These are phyloP conservation scores for Ampelocalamus luodianensis DNA, from an alignment of 176 grass and related monocot species.

Conservation along the genomic window DNA sequence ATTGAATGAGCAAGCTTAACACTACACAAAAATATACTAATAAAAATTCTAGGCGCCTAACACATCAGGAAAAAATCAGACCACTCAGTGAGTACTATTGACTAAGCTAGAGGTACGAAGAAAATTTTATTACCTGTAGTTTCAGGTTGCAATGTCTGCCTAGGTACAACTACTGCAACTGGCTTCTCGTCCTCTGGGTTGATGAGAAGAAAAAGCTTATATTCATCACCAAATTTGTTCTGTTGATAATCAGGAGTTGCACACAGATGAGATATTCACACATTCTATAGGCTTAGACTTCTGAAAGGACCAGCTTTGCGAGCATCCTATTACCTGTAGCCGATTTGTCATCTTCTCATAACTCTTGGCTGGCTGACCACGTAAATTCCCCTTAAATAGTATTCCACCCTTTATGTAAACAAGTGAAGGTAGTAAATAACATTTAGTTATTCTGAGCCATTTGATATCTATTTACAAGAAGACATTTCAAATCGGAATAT, in stretches of 20 bases:
- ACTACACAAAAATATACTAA: slow-evolving; percentile 16
- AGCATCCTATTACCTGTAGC: slow-evolving; percentile 64
- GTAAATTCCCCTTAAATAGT: slow-evolving; percentile 93
- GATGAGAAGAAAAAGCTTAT: slow-evolving; percentile 90
- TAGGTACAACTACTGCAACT: slow-evolving; percentile 88
- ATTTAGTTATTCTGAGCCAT: slow-evolving; percentile 25
- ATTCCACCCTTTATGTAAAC: slow-evolving; percentile 70
- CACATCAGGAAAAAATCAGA: slow-evolving; percentile 24
- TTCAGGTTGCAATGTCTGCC: slow-evolving; percentile 66
- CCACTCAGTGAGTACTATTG: not conserved
- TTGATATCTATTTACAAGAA: slow-evolving; percentile 24
- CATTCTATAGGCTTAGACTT: slow-evolving; percentile 10
- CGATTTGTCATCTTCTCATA: slow-evolving; percentile 90
- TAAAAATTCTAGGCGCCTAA: not conserved
- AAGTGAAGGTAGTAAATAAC: slow-evolving; percentile 32
- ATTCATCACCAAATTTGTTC: slow-evolving; percentile 95
- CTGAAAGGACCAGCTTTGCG: not conserved
- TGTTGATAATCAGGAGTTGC: slow-evolving; percentile 49
- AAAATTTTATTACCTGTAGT: slow-evolving; percentile 65
- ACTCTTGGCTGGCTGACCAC: slow-evolving; percentile 78
- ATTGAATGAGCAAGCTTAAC: slow-evolving; percentile 22
- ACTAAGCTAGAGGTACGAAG: not conserved
- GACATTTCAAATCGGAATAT: slow-evolving; percentile 28
- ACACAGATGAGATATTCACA: slow-evolving; percentile 17
- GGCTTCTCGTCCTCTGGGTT: slow-evolving; percentile 96